These are phyloP conservation scores for Sechiopsis laciniata DNA, from an alignment of 306 rosid genomes.

Conservation along the genomic window DNA sequence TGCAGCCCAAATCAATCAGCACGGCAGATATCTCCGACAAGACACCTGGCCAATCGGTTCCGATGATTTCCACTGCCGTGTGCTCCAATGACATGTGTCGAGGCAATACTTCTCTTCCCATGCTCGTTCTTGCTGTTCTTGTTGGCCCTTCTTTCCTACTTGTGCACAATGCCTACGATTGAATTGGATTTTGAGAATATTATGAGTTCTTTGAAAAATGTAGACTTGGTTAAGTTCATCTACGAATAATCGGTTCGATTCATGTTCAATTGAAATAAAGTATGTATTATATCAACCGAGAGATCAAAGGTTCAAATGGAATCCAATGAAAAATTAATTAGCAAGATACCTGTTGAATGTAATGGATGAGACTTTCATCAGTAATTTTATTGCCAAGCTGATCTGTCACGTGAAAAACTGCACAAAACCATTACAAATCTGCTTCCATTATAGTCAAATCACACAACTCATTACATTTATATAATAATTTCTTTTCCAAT, in stretches of 20 bases:
- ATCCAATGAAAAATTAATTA: too few relatives aligned
- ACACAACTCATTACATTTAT: not conserved
- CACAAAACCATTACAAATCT: not conserved
- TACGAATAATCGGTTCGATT: too few relatives aligned
- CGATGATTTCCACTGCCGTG: conserved; percentile 65
- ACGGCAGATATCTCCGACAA: conserved; percentile 69
- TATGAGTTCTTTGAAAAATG: not conserved
- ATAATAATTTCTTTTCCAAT: not conserved
- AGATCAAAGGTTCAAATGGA: too few relatives aligned
- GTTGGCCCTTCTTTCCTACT: conserved; percentile 34
- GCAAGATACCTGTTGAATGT: not conserved
- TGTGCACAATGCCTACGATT: conserved; percentile 56
- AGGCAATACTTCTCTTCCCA: conserved; percentile 30
- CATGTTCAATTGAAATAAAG: too few relatives aligned
- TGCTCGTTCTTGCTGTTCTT: conserved; percentile 7
- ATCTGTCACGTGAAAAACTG: conserved; percentile 65
- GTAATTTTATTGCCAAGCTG: conserved; percentile 70
- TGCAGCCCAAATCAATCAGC: conserved; percentile 52
- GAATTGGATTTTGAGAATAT: not conserved
- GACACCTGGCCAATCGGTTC: conserved; percentile 61
- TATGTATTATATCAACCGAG: too few relatives aligned
- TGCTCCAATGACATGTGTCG: conserved; percentile 24
- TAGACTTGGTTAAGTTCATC: not conserved
- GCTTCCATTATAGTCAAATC: not conserved
- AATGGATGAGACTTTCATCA: conserved; percentile 46